phyloP scores from a whole-genome alignment of 441 rosid genomes.

The Adansonia rubrostipa region DNA sequence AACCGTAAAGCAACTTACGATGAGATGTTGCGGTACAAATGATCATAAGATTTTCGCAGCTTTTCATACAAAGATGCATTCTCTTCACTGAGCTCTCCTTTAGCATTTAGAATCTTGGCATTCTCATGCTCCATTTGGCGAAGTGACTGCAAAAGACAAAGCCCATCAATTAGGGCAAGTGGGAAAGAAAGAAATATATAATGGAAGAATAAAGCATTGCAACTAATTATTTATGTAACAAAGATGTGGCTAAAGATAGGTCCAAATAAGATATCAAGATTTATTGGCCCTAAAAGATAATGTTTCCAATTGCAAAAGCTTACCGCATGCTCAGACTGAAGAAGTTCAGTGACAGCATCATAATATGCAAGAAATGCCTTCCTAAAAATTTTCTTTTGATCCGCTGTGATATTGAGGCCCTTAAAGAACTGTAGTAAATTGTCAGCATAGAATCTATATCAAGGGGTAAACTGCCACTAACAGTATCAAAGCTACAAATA shows the following conservation, averaged over 20 bases:
- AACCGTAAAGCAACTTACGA: conserved; percentile 70
- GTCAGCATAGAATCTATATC: conserved; percentile 36
- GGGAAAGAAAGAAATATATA: conserved; percentile 24
- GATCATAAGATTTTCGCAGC: conserved; percentile 95
- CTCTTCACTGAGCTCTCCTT: conserved; percentile 98
- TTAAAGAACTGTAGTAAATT: conserved; percentile 70
- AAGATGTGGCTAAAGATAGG: background rate
- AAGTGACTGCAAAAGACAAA: conserved; percentile 57
- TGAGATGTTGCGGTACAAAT: conserved; percentile 85
- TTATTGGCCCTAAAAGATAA: conserved; percentile 2
- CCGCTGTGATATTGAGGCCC: conserved; percentile 77
- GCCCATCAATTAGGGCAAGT: conserved; percentile 14
- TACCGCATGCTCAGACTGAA: conserved; percentile 61
- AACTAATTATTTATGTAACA: background rate
- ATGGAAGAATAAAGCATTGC: conserved; percentile 13
- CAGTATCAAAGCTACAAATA: background rate
- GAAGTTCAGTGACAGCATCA: conserved; percentile 71
- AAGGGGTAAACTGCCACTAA: background rate
- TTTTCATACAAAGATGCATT: conserved; percentile 87
- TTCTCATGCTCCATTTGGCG: conserved; percentile 99
- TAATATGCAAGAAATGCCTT: conserved; percentile 81
- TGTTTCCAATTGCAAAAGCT: conserved; percentile 20
- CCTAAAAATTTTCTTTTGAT: conserved; percentile 84
- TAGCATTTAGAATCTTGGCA: conserved; percentile 88
- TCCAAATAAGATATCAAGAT: background rate